Evolutionary conservation across 2,329 filamentous ascomycete species (phyloP), one percentile per base, ranked within the genome.

Genomic region (Claviceps spartinae): DNA sequence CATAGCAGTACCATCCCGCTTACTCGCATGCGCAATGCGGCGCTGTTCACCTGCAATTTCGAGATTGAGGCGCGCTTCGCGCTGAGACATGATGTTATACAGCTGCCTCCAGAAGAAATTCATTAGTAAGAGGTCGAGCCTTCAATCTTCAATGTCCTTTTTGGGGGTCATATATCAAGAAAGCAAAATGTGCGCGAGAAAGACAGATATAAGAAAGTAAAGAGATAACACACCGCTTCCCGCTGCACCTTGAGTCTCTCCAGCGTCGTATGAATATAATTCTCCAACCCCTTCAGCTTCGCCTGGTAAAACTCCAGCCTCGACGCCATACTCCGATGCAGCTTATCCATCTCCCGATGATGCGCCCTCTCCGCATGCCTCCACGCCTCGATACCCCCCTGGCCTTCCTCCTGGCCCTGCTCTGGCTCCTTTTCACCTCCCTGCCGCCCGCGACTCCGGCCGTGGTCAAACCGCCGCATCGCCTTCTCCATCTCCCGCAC

Each of bases 51-150:
- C 75, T 7, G 78, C 78, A 64, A 81, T 83, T 61, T 82, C 72
- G 48, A 83, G 74, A 58, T 80, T 82, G 52, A 83, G 72, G 54
- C 81, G 77, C 5, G 77, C 79, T 61, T 83, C 80, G 50, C 79
- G 77, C 65, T 83, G 79, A 4, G 78, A 77, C 61, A 82, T 81
- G 63, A 83, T 79, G 63, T 82, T 83, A 64, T 82, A 83, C 7
- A 83, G 67, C 78, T 82, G 9, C 30, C 9, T 9, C 30, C 30
- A 30, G 18, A 14, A 11, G 8, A 13, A 18, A 30, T 9, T 1
- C 30, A 34, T 34, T 34, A 34, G 30, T 4, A 34, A 34, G 4
- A 34, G 9, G 30, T 34, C 9, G 30, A 34, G 30, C 30, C 30
- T 34, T 34, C 3, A 34, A 34, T 34, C 9, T 34, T 11, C 30